Evolutionary conservation across 2,329 filamentous ascomycete species (phyloP).

Genomic region (Colletotrichum sp.): DNA sequence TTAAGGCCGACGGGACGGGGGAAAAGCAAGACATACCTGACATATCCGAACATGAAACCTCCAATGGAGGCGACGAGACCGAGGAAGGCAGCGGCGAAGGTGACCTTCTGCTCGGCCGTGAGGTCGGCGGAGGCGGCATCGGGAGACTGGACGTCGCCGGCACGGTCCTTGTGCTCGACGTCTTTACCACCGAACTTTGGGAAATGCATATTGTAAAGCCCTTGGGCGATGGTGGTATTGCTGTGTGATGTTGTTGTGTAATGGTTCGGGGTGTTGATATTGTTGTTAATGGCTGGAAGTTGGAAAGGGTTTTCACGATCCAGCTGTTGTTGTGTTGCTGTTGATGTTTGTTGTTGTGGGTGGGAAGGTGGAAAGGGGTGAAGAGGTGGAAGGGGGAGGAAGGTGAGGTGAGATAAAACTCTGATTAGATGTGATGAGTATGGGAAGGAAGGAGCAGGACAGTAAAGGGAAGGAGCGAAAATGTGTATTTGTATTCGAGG

Average conservation of each 20-base stretch:
- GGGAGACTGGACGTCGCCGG: background rate
- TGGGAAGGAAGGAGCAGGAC: background rate
- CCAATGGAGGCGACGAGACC: conserved; percentile 58
- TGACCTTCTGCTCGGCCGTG: conserved; percentile 31
- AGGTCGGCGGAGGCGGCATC: background rate
- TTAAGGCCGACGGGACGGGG: background rate
- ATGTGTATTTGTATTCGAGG: background rate
- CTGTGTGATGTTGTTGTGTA: background rate
- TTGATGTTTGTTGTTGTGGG: background rate
- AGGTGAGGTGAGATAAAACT: conserved; percentile 1
- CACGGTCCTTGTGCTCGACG: conserved; percentile 14
- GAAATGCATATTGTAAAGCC: conserved; percentile 3
- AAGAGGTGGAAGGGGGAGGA: background rate
- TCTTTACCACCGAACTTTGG: conserved; percentile 15
- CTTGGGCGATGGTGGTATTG: background rate
- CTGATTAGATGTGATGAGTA: background rate
- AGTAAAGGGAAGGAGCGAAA: background rate
- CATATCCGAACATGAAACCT: conserved; percentile 63
- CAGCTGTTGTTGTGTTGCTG: background rate
- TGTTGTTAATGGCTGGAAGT: background rate
- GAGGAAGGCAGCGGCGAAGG: conserved; percentile 48
- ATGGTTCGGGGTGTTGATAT: background rate
- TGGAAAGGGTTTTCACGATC: background rate
- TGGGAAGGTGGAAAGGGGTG: background rate
- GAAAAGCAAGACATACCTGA: conserved; percentile 43